Conservation (phyloP, 2,329 filamentous ascomycete species). For the Trichoderma atroviride region DNA sequence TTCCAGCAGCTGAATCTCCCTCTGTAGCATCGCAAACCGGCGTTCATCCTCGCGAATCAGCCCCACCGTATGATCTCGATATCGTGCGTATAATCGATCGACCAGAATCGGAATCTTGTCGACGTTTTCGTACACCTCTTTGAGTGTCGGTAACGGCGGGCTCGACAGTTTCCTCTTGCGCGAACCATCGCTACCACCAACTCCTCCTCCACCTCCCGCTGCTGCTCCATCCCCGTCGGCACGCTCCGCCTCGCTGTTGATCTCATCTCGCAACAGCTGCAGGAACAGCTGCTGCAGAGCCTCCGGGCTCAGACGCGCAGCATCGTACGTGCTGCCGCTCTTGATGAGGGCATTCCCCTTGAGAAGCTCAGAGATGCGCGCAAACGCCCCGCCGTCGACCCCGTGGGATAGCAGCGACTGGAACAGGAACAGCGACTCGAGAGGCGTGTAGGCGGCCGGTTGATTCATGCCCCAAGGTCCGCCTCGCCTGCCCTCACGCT, state of each 20-base stretch:
- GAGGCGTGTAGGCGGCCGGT: slow-evolving; percentile 71
- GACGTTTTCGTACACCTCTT: slow-evolving; percentile 66
- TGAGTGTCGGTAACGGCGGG: slow-evolving; percentile 64
- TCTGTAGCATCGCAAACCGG: slow-evolving; percentile 62
- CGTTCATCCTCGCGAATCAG: slow-evolving; percentile 76
- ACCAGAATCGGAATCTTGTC: slow-evolving; percentile 72
- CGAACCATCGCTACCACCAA: slow-evolving; percentile 55
- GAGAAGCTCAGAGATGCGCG: slow-evolving; percentile 72
- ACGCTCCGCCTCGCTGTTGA: slow-evolving; percentile 53
- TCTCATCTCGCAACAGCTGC: slow-evolving; percentile 73
- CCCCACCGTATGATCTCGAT: slow-evolving; percentile 68
- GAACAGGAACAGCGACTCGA: slow-evolving; percentile 85
- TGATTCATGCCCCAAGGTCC: slow-evolving; percentile 59
- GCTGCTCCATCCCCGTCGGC: slow-evolving; percentile 30
- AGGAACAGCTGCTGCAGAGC: slow-evolving; percentile 79
- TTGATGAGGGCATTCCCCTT: slow-evolving; percentile 73
- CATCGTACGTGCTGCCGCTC: slow-evolving; percentile 71
- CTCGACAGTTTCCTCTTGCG: slow-evolving; percentile 76
- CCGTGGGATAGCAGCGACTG: slow-evolving; percentile 74
- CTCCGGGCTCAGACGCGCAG: slow-evolving; percentile 72
- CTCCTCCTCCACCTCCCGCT: slow-evolving; percentile 41
- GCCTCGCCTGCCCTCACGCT: slow-evolving; percentile 56
- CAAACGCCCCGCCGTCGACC: slow-evolving; percentile 66
- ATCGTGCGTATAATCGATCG: slow-evolving; percentile 73
- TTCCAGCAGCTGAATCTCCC: slow-evolving; percentile 71